Percentiles rank a stretch among this genome's conserved stretches.
Evolutionary conservation across 768 basidiomycete genomes (phyloP).

Genomic region (Mycena albidolilacea): DNA sequence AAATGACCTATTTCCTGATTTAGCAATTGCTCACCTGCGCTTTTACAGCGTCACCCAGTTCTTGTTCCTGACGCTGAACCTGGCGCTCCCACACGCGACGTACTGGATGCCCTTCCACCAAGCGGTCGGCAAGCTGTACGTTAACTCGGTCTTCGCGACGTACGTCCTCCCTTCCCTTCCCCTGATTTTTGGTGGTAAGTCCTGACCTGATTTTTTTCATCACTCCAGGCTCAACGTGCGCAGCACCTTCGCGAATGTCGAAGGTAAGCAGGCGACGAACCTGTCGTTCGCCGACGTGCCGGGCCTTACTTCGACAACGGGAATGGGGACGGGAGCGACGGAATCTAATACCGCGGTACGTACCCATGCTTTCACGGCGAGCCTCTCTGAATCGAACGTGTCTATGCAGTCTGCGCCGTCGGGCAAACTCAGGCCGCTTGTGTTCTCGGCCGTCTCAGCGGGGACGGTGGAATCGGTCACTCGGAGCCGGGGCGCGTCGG

Average conservation of each 20-base stretch:
- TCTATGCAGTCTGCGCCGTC: conserved; percentile 12
- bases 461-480: background rate
- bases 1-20: background rate
- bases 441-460: conserved; percentile 7
- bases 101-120: conserved; percentile 38
- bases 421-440: conserved; percentile 7
- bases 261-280: background rate
- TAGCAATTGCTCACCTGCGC: background rate
- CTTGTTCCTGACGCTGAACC: conserved; percentile 31
- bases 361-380: background rate
- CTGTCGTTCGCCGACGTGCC: conserved; percentile 17
- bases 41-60: conserved; percentile 25
- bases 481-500: background rate
- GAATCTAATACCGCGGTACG: conserved; percentile 8
- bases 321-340: background rate
- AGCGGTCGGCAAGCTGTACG: conserved; percentile 36
- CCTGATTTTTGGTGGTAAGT: background rate
- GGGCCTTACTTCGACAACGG: background rate
- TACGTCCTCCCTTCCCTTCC: background rate
- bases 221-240: conserved; percentile 26
- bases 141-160: conserved; percentile 36
- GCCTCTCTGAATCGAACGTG: no score
- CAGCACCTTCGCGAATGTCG: conserved; percentile 2
- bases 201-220: background rate
- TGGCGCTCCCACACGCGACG: conserved; percentile 29